phyloP scores from a whole-genome alignment of 78 protist species.

The Acrasis kona region DNA sequence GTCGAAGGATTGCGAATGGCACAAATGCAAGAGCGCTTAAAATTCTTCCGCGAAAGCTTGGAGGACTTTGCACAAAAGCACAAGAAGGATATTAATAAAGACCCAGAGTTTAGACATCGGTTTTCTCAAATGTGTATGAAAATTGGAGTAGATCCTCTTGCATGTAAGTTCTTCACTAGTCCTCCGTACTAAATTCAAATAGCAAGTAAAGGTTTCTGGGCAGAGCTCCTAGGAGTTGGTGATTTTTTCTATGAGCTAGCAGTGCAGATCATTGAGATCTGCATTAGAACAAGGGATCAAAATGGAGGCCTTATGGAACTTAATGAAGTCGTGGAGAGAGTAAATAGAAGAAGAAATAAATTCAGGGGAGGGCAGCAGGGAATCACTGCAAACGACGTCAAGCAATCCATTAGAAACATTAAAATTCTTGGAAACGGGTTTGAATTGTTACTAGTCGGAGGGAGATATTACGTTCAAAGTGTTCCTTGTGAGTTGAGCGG shows the following conservation, averaged over 20 bases:
- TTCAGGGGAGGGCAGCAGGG: no score
- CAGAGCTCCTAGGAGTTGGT: conserved; percentile 87
- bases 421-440: conserved; percentile 12
- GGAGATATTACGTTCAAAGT: conserved; percentile 1
- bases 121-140: conserved; percentile 78
- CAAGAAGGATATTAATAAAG: conserved; percentile 48
- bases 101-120: conserved; percentile 72
- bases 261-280: conserved; percentile 80
- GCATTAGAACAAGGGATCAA: conserved; percentile 41
- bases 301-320: background rate
- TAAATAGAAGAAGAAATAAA: no score
- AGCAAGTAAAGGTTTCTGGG: conserved; percentile 88
- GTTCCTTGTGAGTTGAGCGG: conserved; percentile 7
- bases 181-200: background rate
- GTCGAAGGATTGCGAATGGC: conserved; percentile 22
- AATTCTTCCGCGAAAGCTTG: conserved; percentile 41
- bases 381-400: conserved; percentile 4
- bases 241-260: conserved; percentile 88
- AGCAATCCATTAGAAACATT: background rate
- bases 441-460: background rate
- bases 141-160: conserved; percentile 89
- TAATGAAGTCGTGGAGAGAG: background rate
- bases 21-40: conserved; percentile 48
- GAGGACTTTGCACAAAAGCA: conserved; percentile 80
- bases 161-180: conserved; percentile 28